Evolutionary conservation across 2,329 filamentous ascomycete species (phyloP), one percentile per base, ranked within the genome.

Genomic region (Passalora sequoiae): DNA sequence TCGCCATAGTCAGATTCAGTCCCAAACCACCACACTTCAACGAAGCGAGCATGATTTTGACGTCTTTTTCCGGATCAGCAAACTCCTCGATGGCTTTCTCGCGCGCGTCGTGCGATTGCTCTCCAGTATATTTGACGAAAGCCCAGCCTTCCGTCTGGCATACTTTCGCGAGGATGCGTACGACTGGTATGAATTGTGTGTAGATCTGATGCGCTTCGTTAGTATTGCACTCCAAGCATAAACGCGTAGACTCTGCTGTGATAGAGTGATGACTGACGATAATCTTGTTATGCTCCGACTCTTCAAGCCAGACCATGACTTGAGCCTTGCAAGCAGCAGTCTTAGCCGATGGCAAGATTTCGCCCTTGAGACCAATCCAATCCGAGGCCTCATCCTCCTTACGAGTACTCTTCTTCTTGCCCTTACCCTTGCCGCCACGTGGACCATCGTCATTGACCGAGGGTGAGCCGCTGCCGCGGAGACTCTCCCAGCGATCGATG

Each of bases 1-100:
- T 65, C 0, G 80, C 80, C 60, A 73, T 73, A 0, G 77, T 80
- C 8, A 83, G 63, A 52, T 83, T 81, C 16, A 83, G 68, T 0
- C 76, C 74, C 39, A 68, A 62, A 2, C 79, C 78, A 22, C 80
- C 80, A 16, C 72, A 75, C 39, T 72, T 76, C 1, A 82, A 63
- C 0, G 74, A 75, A 1, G 75, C 72, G 9, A 84, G 64, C 48
- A 83, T 57, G 16, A 83, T 67, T 20, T 63, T 67, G 6, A 64
- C 60, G 0, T 66, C 38, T 0, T 56, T 44, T 1, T 73, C 53
- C 4, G 43, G 43, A 10, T 43, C 27, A 4, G 62, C 62, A 53
- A 83, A 83, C 0, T 57, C 53, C 0, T 59, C 38, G 38, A 82
- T 68, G 0, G 67, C 66, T 9, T 68, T 65, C 1, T 73, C 64